Base-by-base conservation (phyloP, 495 filamentous ascomycete genomes). In the Aspergillus mulundensis region DNA sequence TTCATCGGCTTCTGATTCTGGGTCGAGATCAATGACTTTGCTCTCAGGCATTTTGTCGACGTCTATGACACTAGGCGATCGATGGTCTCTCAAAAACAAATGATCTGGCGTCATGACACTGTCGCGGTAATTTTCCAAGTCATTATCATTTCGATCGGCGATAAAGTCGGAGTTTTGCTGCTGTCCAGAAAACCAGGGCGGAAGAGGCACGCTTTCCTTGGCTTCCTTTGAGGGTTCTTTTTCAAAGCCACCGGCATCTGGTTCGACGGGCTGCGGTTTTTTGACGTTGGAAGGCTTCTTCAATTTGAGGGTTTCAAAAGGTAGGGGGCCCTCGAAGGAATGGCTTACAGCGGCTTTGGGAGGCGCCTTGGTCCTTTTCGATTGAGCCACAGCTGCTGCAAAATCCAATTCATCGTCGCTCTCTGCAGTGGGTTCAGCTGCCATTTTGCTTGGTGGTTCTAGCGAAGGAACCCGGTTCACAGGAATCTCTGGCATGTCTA, bases 231-330 rank as follows among this genome's bases (percentile, higher is more conserved):
- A 25, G 10, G 66, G 41, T 23, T 80, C 76, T 59, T 78, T 81
- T 36, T 84, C 73, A 67, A 93, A 95, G 0, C 91, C 90, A 8
- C 89, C 90, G 19, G 81, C 81, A 48, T 78, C 61, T 5, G 82
- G 80, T 12, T 85, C 84, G 15, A 64, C 54, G 40, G 70, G 55
- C 58, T 44, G 48, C 42, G 21, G 61, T 71, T 77, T 63, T 80
- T 85, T 61, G 70, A 77, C 19, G 70, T 71, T 49, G 83, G 15
- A 86, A 75, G 18, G 76, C 79, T 66, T 80, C 75, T 54, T 79
- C 59, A 93, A 81, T 63, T 89, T 81, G 1, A 98, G 75, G 43
- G 87, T 89, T 66, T 96, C 90, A 61, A 97, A 97, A 0, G 93
- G 93, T 15, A 97, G 72, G 1, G 92, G 90, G 0, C 93, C 93